Percentiles rank a stretch among this genome's conserved stretches.
Evolutionary conservation across 345 rosid genomes (phyloP).

Genomic region (Camelina sativa): DNA sequence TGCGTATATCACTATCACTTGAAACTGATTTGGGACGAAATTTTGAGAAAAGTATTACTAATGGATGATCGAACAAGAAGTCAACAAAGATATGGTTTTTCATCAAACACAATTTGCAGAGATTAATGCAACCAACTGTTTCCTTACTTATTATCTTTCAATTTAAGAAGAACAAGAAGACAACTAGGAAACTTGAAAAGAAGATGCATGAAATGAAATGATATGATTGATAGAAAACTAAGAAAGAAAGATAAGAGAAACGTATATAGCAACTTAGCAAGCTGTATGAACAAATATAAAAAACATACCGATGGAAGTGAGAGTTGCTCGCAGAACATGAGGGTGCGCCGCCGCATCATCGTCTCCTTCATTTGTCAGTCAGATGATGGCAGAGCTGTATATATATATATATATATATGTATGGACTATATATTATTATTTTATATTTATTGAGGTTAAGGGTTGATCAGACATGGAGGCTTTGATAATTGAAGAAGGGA

Average conservation of each 20-base stretch:
- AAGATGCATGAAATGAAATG: slow-evolving; percentile 14
- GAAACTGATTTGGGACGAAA: slow-evolving; percentile 30
- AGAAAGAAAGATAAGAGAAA: neutral
- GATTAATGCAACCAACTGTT: neutral
- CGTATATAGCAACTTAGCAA: too few species aligned
- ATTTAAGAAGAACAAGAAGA: neutral
- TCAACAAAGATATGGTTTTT: neutral
- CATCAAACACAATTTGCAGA: neutral
- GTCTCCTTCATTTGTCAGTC: slow-evolving; percentile 7
- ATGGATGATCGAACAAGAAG: neutral
- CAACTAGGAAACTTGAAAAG: neutral
- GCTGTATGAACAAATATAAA: neutral
- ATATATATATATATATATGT: neutral
- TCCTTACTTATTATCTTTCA: neutral
- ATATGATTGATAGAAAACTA: neutral
- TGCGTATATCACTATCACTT: slow-evolving; percentile 40
- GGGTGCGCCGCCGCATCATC: slow-evolving; percentile 27
- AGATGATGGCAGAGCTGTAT: neutral
- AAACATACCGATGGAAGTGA: slow-evolving; percentile 42
- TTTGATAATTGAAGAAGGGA: slow-evolving; percentile 27
- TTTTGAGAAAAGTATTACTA: too few species aligned
- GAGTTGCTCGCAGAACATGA: slow-evolving; percentile 43
- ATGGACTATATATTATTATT: neutral
- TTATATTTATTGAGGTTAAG: neutral
- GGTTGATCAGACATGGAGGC: slow-evolving; percentile 15